Percentiles rank a stretch among this genome's conserved stretches.
phyloP scores from a whole-genome alignment of 495 filamentous ascomycete species.

The Parathielavia hyrcaniae region DNA sequence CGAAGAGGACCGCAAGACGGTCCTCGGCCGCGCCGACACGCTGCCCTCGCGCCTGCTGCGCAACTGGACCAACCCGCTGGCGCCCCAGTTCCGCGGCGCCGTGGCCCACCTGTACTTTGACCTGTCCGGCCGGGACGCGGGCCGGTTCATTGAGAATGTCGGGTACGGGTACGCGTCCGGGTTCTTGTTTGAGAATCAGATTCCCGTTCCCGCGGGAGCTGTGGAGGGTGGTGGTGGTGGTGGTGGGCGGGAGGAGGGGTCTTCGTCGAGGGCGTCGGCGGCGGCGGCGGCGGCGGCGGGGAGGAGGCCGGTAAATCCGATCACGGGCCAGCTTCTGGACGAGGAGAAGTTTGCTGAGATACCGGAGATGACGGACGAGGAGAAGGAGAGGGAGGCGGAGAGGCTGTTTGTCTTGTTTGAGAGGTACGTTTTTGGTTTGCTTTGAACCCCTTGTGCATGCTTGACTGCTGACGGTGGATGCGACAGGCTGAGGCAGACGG shows the following conservation, averaged over 20 bases:
- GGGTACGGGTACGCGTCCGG: conserved; percentile 92
- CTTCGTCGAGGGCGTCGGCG: conserved; percentile 33
- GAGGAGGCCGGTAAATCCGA: conserved; percentile 59
- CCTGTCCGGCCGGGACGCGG: conserved; percentile 67
- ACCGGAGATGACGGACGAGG: conserved; percentile 77
- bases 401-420: conserved; percentile 92
- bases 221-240: conserved; percentile 37
- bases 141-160: conserved; percentile 69
- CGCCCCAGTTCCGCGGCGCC: conserved; percentile 64
- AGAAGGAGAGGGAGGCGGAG: conserved; percentile 92
- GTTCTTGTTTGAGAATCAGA: conserved; percentile 73
- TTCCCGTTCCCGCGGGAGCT: conserved; percentile 63
- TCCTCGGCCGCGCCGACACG: conserved; percentile 68
- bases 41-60: conserved; percentile 72
- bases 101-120: conserved; percentile 81
- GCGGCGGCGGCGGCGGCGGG: conserved; percentile 18
- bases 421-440: conserved; percentile 47
- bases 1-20: conserved; percentile 66
- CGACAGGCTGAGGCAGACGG: conserved; percentile 68
- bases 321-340: conserved; percentile 81
- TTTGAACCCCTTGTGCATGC: neutral
- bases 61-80: conserved; percentile 65
- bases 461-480: conserved; percentile 11
- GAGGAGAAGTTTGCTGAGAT: conserved; percentile 53
- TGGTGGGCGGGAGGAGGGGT: neutral